Percentiles rank a stretch among this genome's conserved stretches.
Conservation (phyloP, 805 yeast species). For the Candida tammaniensis region DNA sequence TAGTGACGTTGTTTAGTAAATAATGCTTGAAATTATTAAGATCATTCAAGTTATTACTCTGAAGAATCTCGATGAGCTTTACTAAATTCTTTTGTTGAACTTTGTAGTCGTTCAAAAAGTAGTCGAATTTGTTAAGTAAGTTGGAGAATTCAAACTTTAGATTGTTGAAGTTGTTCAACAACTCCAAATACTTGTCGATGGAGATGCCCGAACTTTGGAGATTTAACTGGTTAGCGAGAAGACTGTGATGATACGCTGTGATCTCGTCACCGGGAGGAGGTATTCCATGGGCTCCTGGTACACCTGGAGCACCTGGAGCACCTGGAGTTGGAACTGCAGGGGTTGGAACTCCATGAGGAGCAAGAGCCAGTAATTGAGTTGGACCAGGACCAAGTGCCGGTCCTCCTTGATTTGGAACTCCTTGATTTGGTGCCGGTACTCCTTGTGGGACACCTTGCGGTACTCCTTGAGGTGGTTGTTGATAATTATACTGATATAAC, state of each 20-base stretch:
- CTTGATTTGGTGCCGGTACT: neutral
- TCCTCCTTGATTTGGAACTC: neutral
- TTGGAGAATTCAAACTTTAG: constrained; percentile 14
- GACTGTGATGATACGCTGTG: constrained; percentile 5
- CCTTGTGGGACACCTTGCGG: neutral
- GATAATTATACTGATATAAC: neutral
- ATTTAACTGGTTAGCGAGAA: constrained; percentile 4
- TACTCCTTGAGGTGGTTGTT: neutral
- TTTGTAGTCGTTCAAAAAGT: constrained; percentile 14
- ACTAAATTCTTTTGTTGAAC: constrained; percentile 15
- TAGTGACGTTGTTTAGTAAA: constrained; percentile 9
- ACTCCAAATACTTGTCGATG: constrained; percentile 14
- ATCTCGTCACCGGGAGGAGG: constrained; percentile 4
- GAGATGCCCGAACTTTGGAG: constrained; percentile 9
- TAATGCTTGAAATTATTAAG: constrained; percentile 13
- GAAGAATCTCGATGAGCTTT: constrained; percentile 14
- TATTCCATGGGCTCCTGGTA: constrained; percentile 1
- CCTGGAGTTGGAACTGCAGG: constrained; percentile 1
- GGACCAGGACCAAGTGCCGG: neutral
- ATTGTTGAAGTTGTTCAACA: constrained; percentile 14
- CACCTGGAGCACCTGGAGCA: constrained; percentile 3
- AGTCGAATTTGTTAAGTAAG: constrained; percentile 15
- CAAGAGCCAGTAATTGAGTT: constrained; percentile 14
- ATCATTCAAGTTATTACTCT: constrained; percentile 12
- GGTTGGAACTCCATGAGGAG: constrained; percentile 2